Conservation (phyloP, 441 rosid species). For the Populus hybrid region DNA sequence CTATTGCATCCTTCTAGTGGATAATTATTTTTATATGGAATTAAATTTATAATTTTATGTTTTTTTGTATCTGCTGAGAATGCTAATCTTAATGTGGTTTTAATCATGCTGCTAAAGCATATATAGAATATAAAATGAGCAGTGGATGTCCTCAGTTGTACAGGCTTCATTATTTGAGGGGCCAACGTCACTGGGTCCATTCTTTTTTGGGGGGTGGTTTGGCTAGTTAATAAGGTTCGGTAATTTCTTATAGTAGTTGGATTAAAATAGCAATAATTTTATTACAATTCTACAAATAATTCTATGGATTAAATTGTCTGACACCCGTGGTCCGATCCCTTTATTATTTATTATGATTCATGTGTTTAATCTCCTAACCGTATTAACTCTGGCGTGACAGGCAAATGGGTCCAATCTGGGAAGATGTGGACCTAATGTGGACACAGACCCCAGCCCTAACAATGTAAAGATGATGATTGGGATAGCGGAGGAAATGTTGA, state of each 20-base stretch:
- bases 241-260: background rate
- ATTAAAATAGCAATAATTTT: background rate
- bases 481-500: slow-evolving; percentile 84
- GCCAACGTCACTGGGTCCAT: background rate
- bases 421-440: slow-evolving; percentile 59
- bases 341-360: background rate
- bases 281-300: no score
- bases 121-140: background rate
- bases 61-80: no score
- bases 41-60: no score
- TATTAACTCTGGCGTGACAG: slow-evolving; percentile 39
- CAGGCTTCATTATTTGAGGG: background rate
- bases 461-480: slow-evolving; percentile 68
- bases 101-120: background rate
- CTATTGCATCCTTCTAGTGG: background rate
- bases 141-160: background rate
- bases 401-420: slow-evolving; percentile 78
- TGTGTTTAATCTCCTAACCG: background rate
- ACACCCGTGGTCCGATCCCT: background rate
- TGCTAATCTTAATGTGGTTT: no score
- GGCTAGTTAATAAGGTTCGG: background rate
- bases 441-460: slow-evolving; percentile 62
- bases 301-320: background rate
- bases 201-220: background rate
- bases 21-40: background rate